These are phyloP conservation scores for Lactifluus subvellereus DNA, from an alignment of 768 basidiomycete genomes.

Conservation along the genomic window DNA sequence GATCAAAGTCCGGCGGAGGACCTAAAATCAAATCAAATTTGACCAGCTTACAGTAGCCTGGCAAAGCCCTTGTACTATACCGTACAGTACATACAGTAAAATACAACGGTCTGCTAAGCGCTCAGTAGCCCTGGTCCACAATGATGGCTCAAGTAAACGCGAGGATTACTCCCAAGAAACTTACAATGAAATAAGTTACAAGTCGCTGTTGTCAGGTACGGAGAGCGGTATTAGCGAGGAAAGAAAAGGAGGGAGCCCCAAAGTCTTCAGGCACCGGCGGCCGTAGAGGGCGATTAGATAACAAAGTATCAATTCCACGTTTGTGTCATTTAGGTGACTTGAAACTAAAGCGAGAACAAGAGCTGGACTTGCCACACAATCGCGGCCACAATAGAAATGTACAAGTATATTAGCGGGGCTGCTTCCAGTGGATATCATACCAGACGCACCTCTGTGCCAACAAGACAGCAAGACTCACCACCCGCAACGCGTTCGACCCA, in stretches of 20 bases:
- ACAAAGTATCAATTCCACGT: neutral
- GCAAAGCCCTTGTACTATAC: neutral
- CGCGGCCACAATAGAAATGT: constrained; percentile 4
- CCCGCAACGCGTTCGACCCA: neutral
- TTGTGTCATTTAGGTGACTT: constrained; percentile 6
- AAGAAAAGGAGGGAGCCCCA: neutral
- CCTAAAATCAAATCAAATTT: constrained; percentile 32
- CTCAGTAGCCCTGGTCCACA: neutral
- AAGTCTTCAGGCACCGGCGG: neutral
- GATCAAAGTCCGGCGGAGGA: constrained; percentile 38
- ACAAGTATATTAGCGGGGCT: constrained; percentile 10
- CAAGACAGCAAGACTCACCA: constrained; percentile 3
- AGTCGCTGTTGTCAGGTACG: neutral
- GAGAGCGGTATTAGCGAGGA: neutral
- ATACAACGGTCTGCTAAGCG: neutral
- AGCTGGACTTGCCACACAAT: neutral
- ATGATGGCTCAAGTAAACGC: neutral
- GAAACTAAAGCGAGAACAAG: constrained; percentile 18
- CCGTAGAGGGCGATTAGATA: constrained; percentile 2
- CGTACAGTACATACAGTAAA: neutral
- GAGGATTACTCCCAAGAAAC: neutral
- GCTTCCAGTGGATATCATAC: neutral
- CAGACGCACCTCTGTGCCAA: neutral
- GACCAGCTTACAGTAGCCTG: neutral
- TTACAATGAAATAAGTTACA: neutral